Percentiles rank a stretch among this genome's conserved stretches.
Evolutionary conservation across 805 yeast genomes (phyloP).

Genomic region (Lipomyces spencermartinsiae): DNA sequence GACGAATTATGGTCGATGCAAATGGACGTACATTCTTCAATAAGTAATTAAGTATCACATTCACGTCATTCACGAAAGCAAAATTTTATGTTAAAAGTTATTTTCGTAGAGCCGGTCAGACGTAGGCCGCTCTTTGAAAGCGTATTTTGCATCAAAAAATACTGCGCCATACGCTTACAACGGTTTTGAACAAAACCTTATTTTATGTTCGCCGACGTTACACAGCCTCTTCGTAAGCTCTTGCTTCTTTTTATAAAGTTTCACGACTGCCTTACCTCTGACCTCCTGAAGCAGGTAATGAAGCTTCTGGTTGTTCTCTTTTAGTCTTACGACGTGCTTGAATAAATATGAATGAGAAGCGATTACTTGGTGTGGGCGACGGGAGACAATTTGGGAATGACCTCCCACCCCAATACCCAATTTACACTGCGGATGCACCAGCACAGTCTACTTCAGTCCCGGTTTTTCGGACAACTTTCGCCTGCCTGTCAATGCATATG

Average conservation of each 20-base stretch:
- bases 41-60: too few relatives aligned
- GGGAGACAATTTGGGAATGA: not conserved
- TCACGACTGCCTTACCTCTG: not conserved
- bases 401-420: not conserved
- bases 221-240: not conserved
- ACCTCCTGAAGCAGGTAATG: not conserved
- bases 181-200: too few relatives aligned
- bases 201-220: not conserved
- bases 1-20: too few relatives aligned
- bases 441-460: not conserved
- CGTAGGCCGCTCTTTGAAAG: too few relatives aligned
- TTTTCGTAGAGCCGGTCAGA: too few relatives aligned
- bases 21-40: too few relatives aligned
- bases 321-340: not conserved
- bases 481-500: slow-evolving; percentile 8
- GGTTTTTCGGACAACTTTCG: not conserved
- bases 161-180: too few relatives aligned
- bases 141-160: too few relatives aligned
- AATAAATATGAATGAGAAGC: slow-evolving; percentile 5
- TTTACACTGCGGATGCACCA: not conserved
- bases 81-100: too few relatives aligned
- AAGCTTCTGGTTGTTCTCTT: not conserved
- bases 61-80: too few relatives aligned
- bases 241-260: not conserved
- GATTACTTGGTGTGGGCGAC: not conserved